Conservation (phyloP, 2,329 filamentous ascomycete species). For the Leptosphaerulina australis region DNA sequence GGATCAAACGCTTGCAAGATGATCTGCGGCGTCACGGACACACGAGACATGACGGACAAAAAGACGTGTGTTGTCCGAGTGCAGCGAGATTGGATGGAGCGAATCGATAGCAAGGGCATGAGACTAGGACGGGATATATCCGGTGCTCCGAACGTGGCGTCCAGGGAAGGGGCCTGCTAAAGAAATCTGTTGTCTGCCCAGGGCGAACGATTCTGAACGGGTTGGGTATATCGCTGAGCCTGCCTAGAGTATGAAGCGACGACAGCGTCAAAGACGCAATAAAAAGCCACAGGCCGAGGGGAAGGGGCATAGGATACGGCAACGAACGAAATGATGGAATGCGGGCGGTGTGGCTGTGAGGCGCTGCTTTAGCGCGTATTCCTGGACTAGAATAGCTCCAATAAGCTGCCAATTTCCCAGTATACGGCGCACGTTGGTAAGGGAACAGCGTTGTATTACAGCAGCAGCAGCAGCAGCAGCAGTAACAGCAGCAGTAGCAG, state of each 20-base stretch:
- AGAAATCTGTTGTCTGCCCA: not conserved
- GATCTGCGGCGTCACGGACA: constrained; percentile 5
- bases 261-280: constrained; percentile 1
- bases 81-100: constrained; percentile 17
- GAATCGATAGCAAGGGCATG: constrained; percentile 15
- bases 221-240: not conserved
- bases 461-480: not conserved
- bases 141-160: constrained; percentile 17
- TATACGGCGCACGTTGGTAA: constrained; percentile 13
- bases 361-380: constrained; percentile 4
- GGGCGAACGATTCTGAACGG: not conserved
- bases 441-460: constrained; percentile 5
- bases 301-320: not conserved
- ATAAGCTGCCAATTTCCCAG: constrained; percentile 2
- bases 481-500: not conserved
- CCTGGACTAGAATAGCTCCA: constrained; percentile 1
- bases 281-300: constrained; percentile 10
- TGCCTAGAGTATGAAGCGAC: not conserved
- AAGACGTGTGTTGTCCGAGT: constrained; percentile 12
- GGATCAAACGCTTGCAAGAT: constrained; percentile 13
- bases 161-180: constrained; percentile 4
- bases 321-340: constrained; percentile 8
- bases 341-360: constrained; percentile 18
- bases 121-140: constrained; percentile 12
- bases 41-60: constrained; percentile 13